A percentile compares a stretch with the other conserved stretches of the same genome.
phyloP scores from a whole-genome alignment of 1,284 basidiomycete species.

The Volvariella volvacea region DNA sequence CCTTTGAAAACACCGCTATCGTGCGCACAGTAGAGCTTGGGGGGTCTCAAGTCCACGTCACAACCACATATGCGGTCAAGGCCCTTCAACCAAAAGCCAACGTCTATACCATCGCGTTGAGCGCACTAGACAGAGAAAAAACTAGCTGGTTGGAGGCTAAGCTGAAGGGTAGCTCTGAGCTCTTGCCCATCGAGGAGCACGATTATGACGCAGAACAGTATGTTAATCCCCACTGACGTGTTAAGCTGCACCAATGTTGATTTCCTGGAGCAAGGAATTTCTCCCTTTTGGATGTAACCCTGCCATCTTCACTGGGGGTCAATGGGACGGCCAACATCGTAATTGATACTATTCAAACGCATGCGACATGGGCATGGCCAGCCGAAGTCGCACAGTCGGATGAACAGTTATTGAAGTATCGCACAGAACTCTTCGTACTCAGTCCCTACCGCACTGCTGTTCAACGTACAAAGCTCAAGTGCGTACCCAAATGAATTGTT shows the following conservation, averaged over 20 bases:
- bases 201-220: slow-evolving; percentile 33
- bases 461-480: slow-evolving; percentile 85
- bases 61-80: slow-evolving; percentile 82
- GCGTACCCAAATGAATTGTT: slow-evolving; percentile 17
- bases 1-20: slow-evolving; percentile 83
- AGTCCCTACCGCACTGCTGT: slow-evolving; percentile 80
- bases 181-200: slow-evolving; percentile 50
- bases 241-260: slow-evolving; percentile 3
- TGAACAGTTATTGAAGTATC: slow-evolving; percentile 77
- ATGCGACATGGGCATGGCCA: slow-evolving; percentile 74
- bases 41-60: slow-evolving; percentile 79
- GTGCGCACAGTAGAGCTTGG: slow-evolving; percentile 85
- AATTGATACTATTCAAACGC: slow-evolving; percentile 69
- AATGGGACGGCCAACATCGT: slow-evolving; percentile 68
- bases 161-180: slow-evolving; percentile 59
- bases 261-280: slow-evolving; percentile 24
- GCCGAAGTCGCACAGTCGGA: slow-evolving; percentile 69
- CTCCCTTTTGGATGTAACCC: slow-evolving; percentile 38
- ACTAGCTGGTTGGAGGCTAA: slow-evolving; percentile 80
- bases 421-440: slow-evolving; percentile 68
- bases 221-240: slow-evolving; percentile 5
- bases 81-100: slow-evolving; percentile 56
- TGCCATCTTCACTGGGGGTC: slow-evolving; percentile 30
- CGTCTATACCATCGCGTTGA: slow-evolving; percentile 68
- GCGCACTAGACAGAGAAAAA: slow-evolving; percentile 51